phyloP scores from a whole-genome alignment of 345 rosid species.

The Euphorbia tirucalli region DNA sequence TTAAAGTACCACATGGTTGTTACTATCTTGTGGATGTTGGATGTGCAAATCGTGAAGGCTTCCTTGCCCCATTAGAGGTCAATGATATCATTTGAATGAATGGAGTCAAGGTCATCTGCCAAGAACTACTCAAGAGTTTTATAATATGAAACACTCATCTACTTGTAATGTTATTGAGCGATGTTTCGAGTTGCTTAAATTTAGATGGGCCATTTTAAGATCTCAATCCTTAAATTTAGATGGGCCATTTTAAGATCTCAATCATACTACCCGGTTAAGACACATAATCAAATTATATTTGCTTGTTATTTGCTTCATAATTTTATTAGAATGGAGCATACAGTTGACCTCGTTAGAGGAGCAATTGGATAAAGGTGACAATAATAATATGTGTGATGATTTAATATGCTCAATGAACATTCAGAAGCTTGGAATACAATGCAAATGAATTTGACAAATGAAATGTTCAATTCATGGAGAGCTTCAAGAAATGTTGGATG shows the following conservation, averaged over 20 bases:
- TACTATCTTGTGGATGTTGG: background rate
- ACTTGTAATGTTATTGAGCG: background rate
- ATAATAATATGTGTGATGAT: background rate
- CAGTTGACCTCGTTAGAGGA: background rate
- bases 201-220: background rate
- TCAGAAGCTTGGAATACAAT: background rate
- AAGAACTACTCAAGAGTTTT: background rate
- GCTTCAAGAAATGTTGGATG: background rate
- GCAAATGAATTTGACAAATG: background rate
- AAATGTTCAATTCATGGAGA: background rate
- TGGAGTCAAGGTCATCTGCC: background rate
- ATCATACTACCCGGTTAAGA: background rate
- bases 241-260: background rate
- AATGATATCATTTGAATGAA: background rate
- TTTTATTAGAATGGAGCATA: background rate
- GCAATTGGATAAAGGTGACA: background rate
- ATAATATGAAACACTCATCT: background rate
- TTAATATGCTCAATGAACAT: background rate
- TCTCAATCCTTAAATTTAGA: background rate
- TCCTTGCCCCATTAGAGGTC: conserved; percentile 3
- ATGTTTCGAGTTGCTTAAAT: background rate
- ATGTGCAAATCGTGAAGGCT: background rate
- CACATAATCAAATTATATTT: background rate
- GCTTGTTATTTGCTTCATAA: conserved; percentile 1
- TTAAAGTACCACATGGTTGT: background rate